A percentile compares a stretch with the other conserved stretches of the same genome.
phyloP scores from a whole-genome alignment of 1,139 yeast genomes.

The Tardiomyces depauwii region DNA sequence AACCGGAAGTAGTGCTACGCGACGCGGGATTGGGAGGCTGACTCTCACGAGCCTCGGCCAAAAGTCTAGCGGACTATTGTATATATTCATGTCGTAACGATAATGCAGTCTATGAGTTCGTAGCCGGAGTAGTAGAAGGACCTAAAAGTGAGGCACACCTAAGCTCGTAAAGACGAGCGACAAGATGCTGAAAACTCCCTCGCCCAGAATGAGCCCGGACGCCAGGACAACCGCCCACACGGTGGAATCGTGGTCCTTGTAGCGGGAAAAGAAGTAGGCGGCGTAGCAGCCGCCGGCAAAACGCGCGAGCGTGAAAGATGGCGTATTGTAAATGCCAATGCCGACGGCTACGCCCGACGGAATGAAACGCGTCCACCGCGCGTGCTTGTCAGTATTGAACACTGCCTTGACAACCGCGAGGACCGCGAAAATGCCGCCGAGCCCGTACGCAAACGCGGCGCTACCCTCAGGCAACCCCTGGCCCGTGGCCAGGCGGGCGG shows the following conservation, averaged over 20 bases:
- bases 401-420: slow-evolving; percentile 41
- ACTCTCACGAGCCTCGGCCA: too few relatives aligned
- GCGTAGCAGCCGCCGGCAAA: slow-evolving; percentile 82
- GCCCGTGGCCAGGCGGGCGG: slow-evolving; percentile 88
- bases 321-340: slow-evolving; percentile 87
- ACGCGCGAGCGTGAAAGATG: slow-evolving; percentile 87
- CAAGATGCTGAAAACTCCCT: slow-evolving; percentile 76
- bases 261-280: slow-evolving; percentile 15
- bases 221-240: slow-evolving; percentile 77
- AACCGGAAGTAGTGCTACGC: slow-evolving; percentile 29
- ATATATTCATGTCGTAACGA: too few relatives aligned
- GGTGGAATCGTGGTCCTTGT: slow-evolving; percentile 32
- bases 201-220: slow-evolving; percentile 88
- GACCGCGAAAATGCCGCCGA: slow-evolving; percentile 59
- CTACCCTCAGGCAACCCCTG: slow-evolving; percentile 80
- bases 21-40: too few relatives aligned
- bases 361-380: slow-evolving; percentile 40
- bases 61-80: too few relatives aligned
- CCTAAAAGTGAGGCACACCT: not conserved
- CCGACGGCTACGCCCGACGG: slow-evolving; percentile 98
- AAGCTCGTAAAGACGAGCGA: slow-evolving; percentile 50
- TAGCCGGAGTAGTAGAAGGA: not conserved
- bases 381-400: slow-evolving; percentile 9
- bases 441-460: slow-evolving; percentile 46
- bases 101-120: too few relatives aligned